These are phyloP conservation scores for Obelidium mucronatum DNA, from an alignment of 192 early-diverging fungal species.

Conservation along the genomic window DNA sequence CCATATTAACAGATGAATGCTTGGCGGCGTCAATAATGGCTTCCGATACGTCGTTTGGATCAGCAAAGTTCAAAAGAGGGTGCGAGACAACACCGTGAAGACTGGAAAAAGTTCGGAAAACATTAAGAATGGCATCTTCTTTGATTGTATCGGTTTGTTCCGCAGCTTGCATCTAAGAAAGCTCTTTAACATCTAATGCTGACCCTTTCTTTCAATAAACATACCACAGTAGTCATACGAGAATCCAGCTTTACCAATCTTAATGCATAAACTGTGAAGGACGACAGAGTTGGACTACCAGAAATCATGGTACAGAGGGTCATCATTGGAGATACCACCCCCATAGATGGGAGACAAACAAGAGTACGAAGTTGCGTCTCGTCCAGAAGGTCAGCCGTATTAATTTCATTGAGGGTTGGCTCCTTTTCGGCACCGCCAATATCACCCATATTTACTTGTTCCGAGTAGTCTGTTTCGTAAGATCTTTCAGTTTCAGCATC, in stretches of 20 bases:
- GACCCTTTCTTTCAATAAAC: neutral
- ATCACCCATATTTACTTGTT: neutral
- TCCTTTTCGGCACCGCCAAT: neutral
- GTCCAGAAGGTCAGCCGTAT: neutral
- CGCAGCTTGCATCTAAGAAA: conserved; percentile 12
- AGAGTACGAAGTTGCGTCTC: conserved; percentile 5
- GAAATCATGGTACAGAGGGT: conserved; percentile 24
- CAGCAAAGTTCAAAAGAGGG: conserved; percentile 13
- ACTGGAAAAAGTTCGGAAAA: conserved; percentile 28
- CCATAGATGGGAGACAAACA: conserved; percentile 21
- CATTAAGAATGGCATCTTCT: conserved; percentile 23
- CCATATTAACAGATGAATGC: neutral
- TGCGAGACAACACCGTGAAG: conserved; percentile 9
- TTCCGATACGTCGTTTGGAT: neutral
- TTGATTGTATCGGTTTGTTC: conserved; percentile 4
- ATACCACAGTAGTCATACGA: conserved; percentile 10
- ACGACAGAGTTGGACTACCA: neutral
- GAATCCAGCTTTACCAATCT: conserved; percentile 15
- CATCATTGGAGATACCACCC: conserved; percentile 16
- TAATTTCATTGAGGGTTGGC: neutral
- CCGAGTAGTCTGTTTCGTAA: neutral
- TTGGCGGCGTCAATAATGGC: conserved; percentile 15
- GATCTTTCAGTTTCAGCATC: no score
- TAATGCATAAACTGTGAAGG: conserved; percentile 18
- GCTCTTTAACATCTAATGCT: neutral